Evolutionary conservation across 441 rosid genomes (phyloP).

Genomic region (Corymbia calophylla): DNA sequence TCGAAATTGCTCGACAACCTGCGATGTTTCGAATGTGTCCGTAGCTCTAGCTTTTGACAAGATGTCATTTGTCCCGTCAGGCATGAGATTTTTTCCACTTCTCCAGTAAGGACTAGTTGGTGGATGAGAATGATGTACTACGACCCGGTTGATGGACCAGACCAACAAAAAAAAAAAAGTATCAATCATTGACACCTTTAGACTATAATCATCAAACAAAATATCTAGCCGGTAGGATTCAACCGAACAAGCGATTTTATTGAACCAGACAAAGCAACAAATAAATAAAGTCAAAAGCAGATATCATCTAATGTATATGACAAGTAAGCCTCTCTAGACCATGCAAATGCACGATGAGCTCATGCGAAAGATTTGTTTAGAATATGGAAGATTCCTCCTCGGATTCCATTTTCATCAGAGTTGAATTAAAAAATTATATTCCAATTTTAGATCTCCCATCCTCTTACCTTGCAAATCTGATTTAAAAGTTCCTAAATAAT

Average conservation of each 20-base stretch:
- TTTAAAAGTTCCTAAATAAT: too few species aligned
- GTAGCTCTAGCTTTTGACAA: conserved; percentile 44
- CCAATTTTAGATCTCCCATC: too few species aligned
- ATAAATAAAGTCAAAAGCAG: not conserved
- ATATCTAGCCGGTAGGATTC: not conserved
- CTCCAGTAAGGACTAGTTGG: conserved; percentile 36
- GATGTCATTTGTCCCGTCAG: conserved; percentile 41
- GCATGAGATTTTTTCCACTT: conserved; percentile 62
- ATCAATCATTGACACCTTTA: not conserved
- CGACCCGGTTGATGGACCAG: conserved; percentile 64
- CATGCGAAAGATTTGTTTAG: not conserved
- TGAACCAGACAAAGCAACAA: not conserved
- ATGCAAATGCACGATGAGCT: not conserved
- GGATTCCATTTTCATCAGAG: not conserved
- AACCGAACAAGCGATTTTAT: not conserved
- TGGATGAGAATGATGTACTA: conserved; percentile 62
- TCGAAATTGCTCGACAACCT: conserved; percentile 44
- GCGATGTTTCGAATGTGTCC: conserved; percentile 28
- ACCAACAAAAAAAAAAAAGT: not conserved
- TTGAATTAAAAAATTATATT: not conserved
- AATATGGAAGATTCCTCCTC: not conserved
- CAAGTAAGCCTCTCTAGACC: not conserved
- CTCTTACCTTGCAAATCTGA: too few species aligned
- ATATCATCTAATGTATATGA: not conserved
- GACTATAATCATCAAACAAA: not conserved